A percentile compares a stretch with the other conserved stretches of the same genome.
These are phyloP conservation scores for Botrytis cinerea DNA, from an alignment of 2,329 filamentous ascomycete genomes.

Conservation along the genomic window DNA sequence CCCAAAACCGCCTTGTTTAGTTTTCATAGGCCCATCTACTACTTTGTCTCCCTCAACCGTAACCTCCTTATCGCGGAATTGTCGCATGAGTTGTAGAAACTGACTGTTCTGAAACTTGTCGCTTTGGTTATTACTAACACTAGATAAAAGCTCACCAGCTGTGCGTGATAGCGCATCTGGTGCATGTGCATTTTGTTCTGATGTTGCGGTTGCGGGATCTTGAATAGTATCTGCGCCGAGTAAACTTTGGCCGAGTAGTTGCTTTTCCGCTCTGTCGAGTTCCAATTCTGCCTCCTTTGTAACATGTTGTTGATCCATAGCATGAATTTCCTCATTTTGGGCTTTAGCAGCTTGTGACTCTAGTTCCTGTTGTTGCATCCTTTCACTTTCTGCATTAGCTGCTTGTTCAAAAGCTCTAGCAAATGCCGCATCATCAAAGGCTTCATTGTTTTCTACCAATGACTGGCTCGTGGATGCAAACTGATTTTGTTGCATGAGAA, in stretches of 20 bases:
- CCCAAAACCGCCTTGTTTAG: background rate
- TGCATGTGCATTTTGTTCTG: slow-evolving; percentile 41
- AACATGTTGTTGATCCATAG: slow-evolving; percentile 28
- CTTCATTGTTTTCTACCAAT: slow-evolving; percentile 43
- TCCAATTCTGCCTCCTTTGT: slow-evolving; percentile 10
- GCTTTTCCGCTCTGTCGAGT: background rate
- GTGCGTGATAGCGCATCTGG: slow-evolving; percentile 69
- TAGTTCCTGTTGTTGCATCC: slow-evolving; percentile 29
- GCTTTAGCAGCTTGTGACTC: slow-evolving; percentile 28
- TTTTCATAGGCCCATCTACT: slow-evolving; percentile 43
- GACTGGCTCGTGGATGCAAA: slow-evolving; percentile 28
- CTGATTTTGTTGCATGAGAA: slow-evolving; percentile 18
- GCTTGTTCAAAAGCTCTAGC: slow-evolving; percentile 52
- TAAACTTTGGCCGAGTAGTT: slow-evolving; percentile 34
- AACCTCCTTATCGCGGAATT: slow-evolving; percentile 71
- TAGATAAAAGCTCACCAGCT: slow-evolving; percentile 69
- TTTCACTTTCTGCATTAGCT: slow-evolving; percentile 32
- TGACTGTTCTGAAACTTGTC: slow-evolving; percentile 77
- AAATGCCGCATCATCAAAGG: slow-evolving; percentile 57
- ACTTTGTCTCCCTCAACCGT: slow-evolving; percentile 70
- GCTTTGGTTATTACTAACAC: slow-evolving; percentile 66
- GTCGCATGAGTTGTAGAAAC: slow-evolving; percentile 76
- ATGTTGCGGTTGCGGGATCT: slow-evolving; percentile 34
- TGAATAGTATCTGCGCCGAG: slow-evolving; percentile 43
- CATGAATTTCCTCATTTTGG: background rate